A percentile compares a stretch with the other conserved stretches of the same genome.
Evolutionary conservation across 176 grass and related monocot genomes (phyloP).

Genomic region (Triticum turgidum): DNA sequence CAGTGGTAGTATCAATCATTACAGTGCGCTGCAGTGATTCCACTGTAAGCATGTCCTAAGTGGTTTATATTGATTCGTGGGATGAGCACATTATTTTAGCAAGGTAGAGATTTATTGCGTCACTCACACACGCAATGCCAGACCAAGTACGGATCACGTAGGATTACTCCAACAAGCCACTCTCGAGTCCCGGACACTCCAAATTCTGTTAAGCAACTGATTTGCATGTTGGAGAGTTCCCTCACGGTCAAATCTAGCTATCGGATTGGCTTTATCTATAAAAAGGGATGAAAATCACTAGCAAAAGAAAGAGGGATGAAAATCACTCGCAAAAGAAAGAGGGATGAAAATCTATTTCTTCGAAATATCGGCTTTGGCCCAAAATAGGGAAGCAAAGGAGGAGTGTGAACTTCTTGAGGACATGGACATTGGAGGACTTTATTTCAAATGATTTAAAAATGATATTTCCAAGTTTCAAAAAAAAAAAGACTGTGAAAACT

Average conservation of each 20-base stretch:
- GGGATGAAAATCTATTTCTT: no score
- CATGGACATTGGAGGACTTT: no score
- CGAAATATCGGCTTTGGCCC: no score
- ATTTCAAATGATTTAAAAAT: no score
- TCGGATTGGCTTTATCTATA: no score
- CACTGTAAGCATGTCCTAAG: background rate
- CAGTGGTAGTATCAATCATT: slow-evolving; percentile 24
- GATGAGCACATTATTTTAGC: background rate
- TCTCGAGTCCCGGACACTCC: background rate
- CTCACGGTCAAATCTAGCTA: background rate
- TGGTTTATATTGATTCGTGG: background rate
- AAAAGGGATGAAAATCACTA: no score
- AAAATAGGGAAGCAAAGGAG: no score
- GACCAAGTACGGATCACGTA: background rate
- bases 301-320: no score
- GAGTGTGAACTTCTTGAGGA: no score
- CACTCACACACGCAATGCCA: background rate
- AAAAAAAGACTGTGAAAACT: no score
- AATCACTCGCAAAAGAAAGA: no score
- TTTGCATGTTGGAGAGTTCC: background rate
- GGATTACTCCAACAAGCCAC: background rate
- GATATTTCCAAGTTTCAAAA: no score
- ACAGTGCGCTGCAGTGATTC: background rate
- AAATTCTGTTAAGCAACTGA: background rate
- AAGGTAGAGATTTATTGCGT: background rate